These are phyloP conservation scores for Sechiopsis laciniata DNA, from an alignment of 306 rosid genomes.

Conservation along the genomic window DNA sequence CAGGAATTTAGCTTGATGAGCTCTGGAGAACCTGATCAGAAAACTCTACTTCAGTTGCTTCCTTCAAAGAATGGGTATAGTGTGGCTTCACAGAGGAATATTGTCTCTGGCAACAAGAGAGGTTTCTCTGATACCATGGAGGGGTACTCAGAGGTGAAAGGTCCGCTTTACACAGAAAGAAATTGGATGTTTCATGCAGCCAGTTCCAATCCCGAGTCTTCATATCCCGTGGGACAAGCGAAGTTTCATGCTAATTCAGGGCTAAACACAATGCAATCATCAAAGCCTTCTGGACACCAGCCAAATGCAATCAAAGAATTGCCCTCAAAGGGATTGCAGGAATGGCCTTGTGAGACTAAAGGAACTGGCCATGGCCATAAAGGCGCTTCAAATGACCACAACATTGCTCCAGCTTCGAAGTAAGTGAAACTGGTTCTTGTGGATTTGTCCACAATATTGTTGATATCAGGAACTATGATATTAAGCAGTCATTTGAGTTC, in stretches of 20 bases:
- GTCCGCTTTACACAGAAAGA: constrained; percentile 27
- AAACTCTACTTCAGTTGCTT: constrained; percentile 72
- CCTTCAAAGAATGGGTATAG: constrained; percentile 71
- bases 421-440: constrained; percentile 34
- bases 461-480: neutral
- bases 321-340: constrained; percentile 51
- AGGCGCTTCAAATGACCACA: constrained; percentile 37
- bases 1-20: constrained; percentile 36
- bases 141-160: constrained; percentile 57
- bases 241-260: constrained; percentile 57
- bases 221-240: constrained; percentile 44
- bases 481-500: constrained; percentile 7
- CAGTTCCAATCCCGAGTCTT: constrained; percentile 35
- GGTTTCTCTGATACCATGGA: constrained; percentile 82
- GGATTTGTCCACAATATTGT: neutral
- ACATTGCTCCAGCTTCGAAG: constrained; percentile 77
- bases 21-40: constrained; percentile 60
- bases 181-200: constrained; percentile 34
- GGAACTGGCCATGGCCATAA: constrained; percentile 48
- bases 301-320: constrained; percentile 44
- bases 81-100: constrained; percentile 43
- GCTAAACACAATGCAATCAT: constrained; percentile 46
- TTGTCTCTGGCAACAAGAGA: constrained; percentile 78
- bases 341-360: constrained; percentile 49
- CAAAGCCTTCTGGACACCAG: constrained; percentile 61